Evolutionary conservation across 345 rosid genomes (phyloP), one percentile per base, ranked within the genome.

Genomic region (Salix koriyanagi): DNA sequence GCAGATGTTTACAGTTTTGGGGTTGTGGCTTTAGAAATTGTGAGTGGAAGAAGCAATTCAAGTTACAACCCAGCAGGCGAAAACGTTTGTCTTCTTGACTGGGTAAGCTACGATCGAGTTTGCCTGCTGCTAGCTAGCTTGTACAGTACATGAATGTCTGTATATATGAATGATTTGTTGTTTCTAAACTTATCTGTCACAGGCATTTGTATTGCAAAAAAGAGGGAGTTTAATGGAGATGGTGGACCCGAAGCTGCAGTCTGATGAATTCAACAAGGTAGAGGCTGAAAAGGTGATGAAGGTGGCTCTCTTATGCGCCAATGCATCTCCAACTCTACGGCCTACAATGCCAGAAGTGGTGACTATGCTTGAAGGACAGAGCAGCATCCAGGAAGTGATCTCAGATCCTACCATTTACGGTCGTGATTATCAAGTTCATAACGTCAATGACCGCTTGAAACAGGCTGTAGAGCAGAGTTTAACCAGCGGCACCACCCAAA

Each of bases 1-100:
- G 90, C 85, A 65, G 92, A 89, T 65, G 88, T 89, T 44, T 89
- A 89, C 69, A 89, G 90, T 76, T 89, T 89, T 30, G 90, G 89
- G 28, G 78, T 89, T 0, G 84, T 87, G 11, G 90, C 86, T 26
- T 66, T 87, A 79, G 89, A 87, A 79, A 84, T 89, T 2, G 82
- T 71, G 52, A 83, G 82, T 54, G 90, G 92, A 6, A 82, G 75
- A 71, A 76, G 71, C 70, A 85, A 87, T 6, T 72, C 66, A 0
- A 83, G 73, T 30, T 77, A 72, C 77, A 77, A 70, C 1, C 86
- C 89, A 7, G 80, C 74, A 5, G 37, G 78, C 9, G 75, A 84
- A 14, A 80, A 19, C 2, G 75, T 82, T 58, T 85, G 88, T 73
- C 89, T 87, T 75, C 82, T 89, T 2, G 90, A 89, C 56, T 85